Conservation (phyloP, 2,329 filamentous ascomycete genomes). For the Diaporthe amygdali region DNA sequence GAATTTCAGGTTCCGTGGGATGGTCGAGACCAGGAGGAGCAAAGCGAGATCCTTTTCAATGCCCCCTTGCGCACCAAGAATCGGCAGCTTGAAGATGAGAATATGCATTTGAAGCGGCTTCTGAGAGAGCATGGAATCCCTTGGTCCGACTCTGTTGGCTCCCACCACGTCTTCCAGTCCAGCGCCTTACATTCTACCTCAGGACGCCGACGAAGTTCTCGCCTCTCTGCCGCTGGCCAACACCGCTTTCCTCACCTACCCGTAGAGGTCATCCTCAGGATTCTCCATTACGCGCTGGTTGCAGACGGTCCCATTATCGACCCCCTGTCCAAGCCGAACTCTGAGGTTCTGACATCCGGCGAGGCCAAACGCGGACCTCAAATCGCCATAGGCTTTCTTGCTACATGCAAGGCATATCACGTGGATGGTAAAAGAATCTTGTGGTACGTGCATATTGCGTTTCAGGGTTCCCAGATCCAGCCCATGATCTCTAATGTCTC, state of each 20-base stretch:
- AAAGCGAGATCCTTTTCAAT: slow-evolving; percentile 53
- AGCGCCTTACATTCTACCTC: slow-evolving; percentile 32
- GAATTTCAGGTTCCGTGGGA: slow-evolving; percentile 48
- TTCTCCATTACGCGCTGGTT: slow-evolving; percentile 57
- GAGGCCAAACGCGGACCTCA: slow-evolving; percentile 52
- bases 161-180: slow-evolving; percentile 40
- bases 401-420: slow-evolving; percentile 55
- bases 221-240: slow-evolving; percentile 31
- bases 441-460: slow-evolving; percentile 38
- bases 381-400: slow-evolving; percentile 58
- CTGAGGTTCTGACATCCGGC: slow-evolving; percentile 47
- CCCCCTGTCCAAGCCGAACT: slow-evolving; percentile 51
- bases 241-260: slow-evolving; percentile 49
- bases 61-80: slow-evolving; percentile 54
- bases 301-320: slow-evolving; percentile 57
- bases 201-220: slow-evolving; percentile 34
- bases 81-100: slow-evolving; percentile 52
- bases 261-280: slow-evolving; percentile 56
- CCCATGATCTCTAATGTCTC: background rate
- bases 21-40: slow-evolving; percentile 57
- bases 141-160: slow-evolving; percentile 47
- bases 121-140: slow-evolving; percentile 57
- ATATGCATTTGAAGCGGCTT: slow-evolving; percentile 54
- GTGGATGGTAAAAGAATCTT: slow-evolving; percentile 54
- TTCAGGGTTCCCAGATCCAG: background rate